Conservation (phyloP, 805 yeast species). For the Kuraishia cidri region DNA sequence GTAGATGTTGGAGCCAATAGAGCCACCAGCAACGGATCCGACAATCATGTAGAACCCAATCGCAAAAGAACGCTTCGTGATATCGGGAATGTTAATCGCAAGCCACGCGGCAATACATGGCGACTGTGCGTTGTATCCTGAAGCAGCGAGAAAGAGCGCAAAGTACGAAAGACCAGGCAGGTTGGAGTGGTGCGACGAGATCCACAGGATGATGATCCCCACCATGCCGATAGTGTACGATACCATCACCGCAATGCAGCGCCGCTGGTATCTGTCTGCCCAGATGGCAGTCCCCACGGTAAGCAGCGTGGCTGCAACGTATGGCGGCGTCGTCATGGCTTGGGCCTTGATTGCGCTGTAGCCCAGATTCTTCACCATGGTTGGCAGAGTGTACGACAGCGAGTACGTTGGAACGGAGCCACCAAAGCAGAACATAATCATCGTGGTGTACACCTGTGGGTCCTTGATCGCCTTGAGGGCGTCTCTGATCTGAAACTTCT, state of each 20-base stretch:
- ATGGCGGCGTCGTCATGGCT: conserved; percentile 7
- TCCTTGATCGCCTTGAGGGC: conserved; percentile 25
- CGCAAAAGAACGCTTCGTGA: conserved; percentile 26
- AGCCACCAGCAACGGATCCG: conserved; percentile 27
- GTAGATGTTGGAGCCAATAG: conserved; percentile 33
- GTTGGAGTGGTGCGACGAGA: conserved; percentile 13
- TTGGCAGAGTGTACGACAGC: conserved; percentile 1
- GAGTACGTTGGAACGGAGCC: conserved; percentile 19
- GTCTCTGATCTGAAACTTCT: conserved; percentile 16
- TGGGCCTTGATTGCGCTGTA: conserved; percentile 3
- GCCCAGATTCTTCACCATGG: conserved; percentile 2
- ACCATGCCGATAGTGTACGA: conserved; percentile 17
- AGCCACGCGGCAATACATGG: conserved; percentile 25
- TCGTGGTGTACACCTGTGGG: conserved; percentile 1
- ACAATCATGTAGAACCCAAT: conserved; percentile 29
- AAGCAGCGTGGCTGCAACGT: conserved; percentile 22
- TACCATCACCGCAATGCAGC: conserved; percentile 21
- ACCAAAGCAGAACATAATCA: conserved; percentile 27
- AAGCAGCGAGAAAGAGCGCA: conserved; percentile 20
- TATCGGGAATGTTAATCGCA: conserved; percentile 24
- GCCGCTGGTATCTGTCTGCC: conserved; percentile 15
- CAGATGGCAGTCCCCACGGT: conserved; percentile 14
- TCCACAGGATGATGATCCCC: conserved; percentile 22
- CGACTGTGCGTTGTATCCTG: conserved; percentile 20
- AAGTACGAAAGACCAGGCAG: conserved; percentile 20